Percentiles rank a stretch among this genome's conserved stretches.
Evolutionary conservation across 139 green algal genomes (phyloP).

Genomic region (Chlamydomonas sp.): DNA sequence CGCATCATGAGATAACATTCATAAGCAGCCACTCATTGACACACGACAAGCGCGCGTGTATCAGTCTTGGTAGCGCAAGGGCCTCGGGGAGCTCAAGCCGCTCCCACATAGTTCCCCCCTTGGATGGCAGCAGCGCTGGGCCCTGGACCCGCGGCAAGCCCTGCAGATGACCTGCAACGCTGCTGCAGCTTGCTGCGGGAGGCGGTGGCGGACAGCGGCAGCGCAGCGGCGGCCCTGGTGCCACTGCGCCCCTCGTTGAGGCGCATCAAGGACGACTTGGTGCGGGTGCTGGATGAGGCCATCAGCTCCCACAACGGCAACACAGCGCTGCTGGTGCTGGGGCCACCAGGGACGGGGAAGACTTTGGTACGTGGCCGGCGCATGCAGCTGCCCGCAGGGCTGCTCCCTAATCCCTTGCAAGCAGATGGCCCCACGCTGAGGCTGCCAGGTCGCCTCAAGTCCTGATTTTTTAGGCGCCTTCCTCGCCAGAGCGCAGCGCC

Average conservation of each 20-base stretch:
- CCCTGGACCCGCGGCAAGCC: too few relatives aligned
- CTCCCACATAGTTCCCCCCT: too few relatives aligned
- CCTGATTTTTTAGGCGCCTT: too few relatives aligned
- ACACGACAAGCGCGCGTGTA: too few relatives aligned
- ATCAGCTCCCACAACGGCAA: slow-evolving; percentile 47
- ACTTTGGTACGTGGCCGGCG: slow-evolving; percentile 36
- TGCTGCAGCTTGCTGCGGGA: slow-evolving; percentile 19
- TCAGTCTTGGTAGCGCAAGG: too few relatives aligned
- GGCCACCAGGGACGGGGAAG: slow-evolving; percentile 45
- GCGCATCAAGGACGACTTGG: slow-evolving; percentile 33
- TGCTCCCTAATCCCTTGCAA: not conserved
- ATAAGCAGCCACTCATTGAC: too few relatives aligned
- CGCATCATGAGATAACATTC: too few relatives aligned
- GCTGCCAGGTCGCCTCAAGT: not conserved
- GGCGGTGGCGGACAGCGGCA: slow-evolving; percentile 32
- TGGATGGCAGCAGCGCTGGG: too few relatives aligned
- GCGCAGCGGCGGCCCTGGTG: slow-evolving; percentile 20
- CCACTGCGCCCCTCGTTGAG: slow-evolving; percentile 45
- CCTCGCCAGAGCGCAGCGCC: too few relatives aligned
- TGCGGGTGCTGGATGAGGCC: slow-evolving; percentile 40
- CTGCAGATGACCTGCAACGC: too few relatives aligned
- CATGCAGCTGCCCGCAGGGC: not conserved
- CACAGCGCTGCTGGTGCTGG: slow-evolving; percentile 44
- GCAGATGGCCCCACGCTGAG: not conserved
- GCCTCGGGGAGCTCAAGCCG: too few relatives aligned